Base-by-base conservation (phyloP, 78 protist species). In the Polysphondylium violaceum region DNA sequence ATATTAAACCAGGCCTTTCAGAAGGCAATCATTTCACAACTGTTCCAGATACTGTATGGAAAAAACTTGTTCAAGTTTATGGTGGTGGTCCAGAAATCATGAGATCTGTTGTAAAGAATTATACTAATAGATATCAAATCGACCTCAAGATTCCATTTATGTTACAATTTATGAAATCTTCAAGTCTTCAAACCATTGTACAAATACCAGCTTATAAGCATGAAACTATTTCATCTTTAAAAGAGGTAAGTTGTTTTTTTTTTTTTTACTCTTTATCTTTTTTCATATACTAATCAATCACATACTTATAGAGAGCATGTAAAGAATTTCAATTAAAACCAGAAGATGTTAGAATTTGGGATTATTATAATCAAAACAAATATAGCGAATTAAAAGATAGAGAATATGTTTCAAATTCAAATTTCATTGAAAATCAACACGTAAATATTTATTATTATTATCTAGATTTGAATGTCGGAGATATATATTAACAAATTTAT, bases 281-380 rank as follows among this genome's bases (percentile, higher is more conserved):
- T 44, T n/a, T 14, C 12, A 73, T 16, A 58, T 33, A 31, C 58
- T 74, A 87, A 47, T 31, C 6, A 36, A 0, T 63, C 36, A 12
- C 3, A 41, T n/a, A 16, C 58, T 19, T 43, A 1, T 31, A 72
- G 51, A 77, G 76, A 50, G 74, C 47, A 25, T 78, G 88, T 11
- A 60, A 69, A 61, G 2, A 65, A 16, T 73, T 91, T n/a, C 31
- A 56, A 9, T 11, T 91, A 0, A 74, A 83, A 0, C 86, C 88
- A 63, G n/a, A 17, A 7, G 55, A 91, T 27, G 63, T 72, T 35
- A 91, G 60, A 41, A 51, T 91, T 56, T 91, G 95, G 95, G 95
- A 91, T 60, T 91, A 50, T 31, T 86, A 91, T 27, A 67, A 67
- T n/a, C 2, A 68, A 3, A 44, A 7, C 12, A 69, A 68, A 59